Evolutionary conservation across 805 yeast species (phyloP), one percentile per base, ranked within the genome.

Genomic region (Brettanomyces naardenensis): DNA sequence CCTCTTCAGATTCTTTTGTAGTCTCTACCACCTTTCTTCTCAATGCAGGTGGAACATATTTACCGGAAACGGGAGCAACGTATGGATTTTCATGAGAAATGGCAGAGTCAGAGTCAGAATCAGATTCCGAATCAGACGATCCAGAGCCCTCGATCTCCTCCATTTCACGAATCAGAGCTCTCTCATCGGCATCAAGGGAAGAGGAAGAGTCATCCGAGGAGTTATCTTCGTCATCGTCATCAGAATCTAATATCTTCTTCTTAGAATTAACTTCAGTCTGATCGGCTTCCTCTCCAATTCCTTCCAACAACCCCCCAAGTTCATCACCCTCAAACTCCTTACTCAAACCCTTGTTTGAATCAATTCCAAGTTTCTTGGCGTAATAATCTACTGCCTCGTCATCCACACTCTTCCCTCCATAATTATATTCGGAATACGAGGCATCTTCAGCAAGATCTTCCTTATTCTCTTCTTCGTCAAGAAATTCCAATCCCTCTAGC

Each of bases 31-130:
- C 43, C 48, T 68, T 70, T 32, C 74, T 69, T 41, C 97, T 71
- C 40, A 83, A 58, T 0, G 95, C 88, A 0, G 97, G 98, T 1
- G 98, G 97, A 13, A 90, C 64, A 53, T 92, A 90, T 51, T 55
- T 33, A 38, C 56, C 31, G 6, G 37, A 3, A 19, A 38, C 27
- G 9, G 87, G 84, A 0, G 88, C 83, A 29, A 77, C 72, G 51
- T 79, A 84, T 4, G 95, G 94, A 47, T 86, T 86, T 53, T 84
- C 95, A 44, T 63, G 59, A 33, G 63, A 66, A 27, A 54, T 50
- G 25, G 61, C 62, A 39, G 48, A 49, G 15, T 47, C 59, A 14
- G 55, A 59, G 3, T 48, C 59, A 3, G 44, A 51, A 3, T 44
- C 58, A 6, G 46, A 47, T 4, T 44, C 44, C 6, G 39, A 43